Evolutionary conservation across 352 stramenopile species (phyloP).

Genomic region (Globisporangium camurandrum): DNA sequence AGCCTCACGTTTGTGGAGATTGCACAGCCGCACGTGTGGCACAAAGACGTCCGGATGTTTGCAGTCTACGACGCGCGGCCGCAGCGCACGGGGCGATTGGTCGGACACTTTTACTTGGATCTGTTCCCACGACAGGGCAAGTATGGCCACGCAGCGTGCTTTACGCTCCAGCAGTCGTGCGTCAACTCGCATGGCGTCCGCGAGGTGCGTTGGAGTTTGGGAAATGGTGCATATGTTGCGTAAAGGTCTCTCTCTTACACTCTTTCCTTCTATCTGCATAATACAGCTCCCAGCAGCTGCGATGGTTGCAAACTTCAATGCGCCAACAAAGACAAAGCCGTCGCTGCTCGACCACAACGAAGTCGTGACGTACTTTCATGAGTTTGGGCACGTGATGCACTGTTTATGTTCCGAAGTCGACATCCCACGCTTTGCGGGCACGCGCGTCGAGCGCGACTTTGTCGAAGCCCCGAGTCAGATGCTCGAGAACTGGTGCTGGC

Average conservation of each 20-base stretch:
- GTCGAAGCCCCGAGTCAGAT: constrained; percentile 89
- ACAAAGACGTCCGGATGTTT: constrained; percentile 87
- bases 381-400: constrained; percentile 90
- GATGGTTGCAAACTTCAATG: constrained; percentile 89
- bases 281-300: constrained; percentile 57
- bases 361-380: constrained; percentile 87
- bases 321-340: constrained; percentile 66
- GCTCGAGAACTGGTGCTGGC: constrained; percentile 90
- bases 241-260: constrained; percentile 9
- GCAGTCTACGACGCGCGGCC: constrained; percentile 65
- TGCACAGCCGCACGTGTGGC: constrained; percentile 71
- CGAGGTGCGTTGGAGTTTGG: constrained; percentile 15
- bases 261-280: constrained; percentile 5
- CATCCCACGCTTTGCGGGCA: constrained; percentile 71
- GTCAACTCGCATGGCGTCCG: constrained; percentile 47
- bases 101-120: constrained; percentile 87
- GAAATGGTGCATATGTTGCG: neutral
- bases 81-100: constrained; percentile 38
- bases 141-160: constrained; percentile 86
- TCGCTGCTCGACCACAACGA: constrained; percentile 77
- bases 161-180: constrained; percentile 80
- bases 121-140: constrained; percentile 83
- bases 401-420: constrained; percentile 78
- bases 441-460: constrained; percentile 81
- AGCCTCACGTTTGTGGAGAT: constrained; percentile 84